These are phyloP conservation scores for Torulaspora franciscae DNA, from an alignment of 805 yeast species.

Conservation along the genomic window DNA sequence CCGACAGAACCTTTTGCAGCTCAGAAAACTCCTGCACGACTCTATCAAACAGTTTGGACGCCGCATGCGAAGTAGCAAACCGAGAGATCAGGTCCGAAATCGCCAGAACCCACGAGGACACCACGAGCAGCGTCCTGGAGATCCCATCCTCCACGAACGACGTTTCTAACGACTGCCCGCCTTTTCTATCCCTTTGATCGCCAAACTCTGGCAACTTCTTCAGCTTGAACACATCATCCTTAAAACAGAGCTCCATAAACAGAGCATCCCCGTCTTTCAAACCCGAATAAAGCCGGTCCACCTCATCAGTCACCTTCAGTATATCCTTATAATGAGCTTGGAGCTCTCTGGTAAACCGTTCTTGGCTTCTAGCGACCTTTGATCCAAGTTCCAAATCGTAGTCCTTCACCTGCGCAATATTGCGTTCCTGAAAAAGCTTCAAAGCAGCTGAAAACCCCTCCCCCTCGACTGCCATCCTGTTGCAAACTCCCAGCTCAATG, in stretches of 20 bases:
- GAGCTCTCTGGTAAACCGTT: constrained; percentile 21
- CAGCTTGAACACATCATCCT: constrained; percentile 25
- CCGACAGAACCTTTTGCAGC: not conserved
- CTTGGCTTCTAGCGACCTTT: constrained; percentile 15
- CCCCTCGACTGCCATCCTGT: not conserved
- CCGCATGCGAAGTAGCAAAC: constrained; percentile 15
- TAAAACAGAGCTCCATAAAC: constrained; percentile 32
- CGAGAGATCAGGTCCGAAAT: constrained; percentile 20
- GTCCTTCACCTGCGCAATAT: constrained; percentile 18
- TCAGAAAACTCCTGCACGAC: constrained; percentile 15
- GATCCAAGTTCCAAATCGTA: constrained; percentile 17
- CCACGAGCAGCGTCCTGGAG: constrained; percentile 12
- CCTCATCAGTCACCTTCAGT: constrained; percentile 25
- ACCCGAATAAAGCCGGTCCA: constrained; percentile 14
- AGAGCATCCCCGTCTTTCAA: constrained; percentile 21
- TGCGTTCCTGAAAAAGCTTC: constrained; percentile 14
- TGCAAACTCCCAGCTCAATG: not conserved
- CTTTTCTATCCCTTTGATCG: not conserved
- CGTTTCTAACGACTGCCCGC: not conserved
- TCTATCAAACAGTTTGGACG: constrained; percentile 18
- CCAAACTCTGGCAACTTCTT: constrained; percentile 19
- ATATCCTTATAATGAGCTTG: constrained; percentile 25
- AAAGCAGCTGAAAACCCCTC: constrained; percentile 9
- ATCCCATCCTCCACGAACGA: not conserved
- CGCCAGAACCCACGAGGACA: constrained; percentile 28